phyloP scores from a whole-genome alignment of 2,329 filamentous ascomycete genomes.

The Penicillium sp. region DNA sequence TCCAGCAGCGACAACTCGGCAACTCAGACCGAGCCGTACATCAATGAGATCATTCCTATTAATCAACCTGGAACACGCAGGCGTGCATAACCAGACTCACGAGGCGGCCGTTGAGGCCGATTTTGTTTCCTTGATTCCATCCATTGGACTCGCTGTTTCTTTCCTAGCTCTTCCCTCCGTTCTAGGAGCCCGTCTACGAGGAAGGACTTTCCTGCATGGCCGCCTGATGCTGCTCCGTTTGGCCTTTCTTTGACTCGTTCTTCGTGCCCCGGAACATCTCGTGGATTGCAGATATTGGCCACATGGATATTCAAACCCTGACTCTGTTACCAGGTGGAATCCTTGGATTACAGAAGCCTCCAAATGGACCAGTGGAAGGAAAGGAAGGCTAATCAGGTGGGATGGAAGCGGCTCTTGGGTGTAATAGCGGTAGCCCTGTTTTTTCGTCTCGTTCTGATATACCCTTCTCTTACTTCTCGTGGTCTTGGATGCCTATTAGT shows the following conservation, averaged over 20 bases:
- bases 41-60: constrained; percentile 45
- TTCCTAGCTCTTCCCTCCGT: not conserved
- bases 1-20: constrained; percentile 1
- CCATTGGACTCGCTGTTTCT: not conserved
- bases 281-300: not conserved
- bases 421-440: not conserved
- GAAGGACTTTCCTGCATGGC: not conserved
- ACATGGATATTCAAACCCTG: not conserved
- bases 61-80: constrained; percentile 31
- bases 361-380: not conserved
- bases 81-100: constrained; percentile 26
- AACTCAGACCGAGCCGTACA: constrained; percentile 36
- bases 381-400: not conserved
- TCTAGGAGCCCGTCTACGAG: not conserved
- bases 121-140: not conserved
- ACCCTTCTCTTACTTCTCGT: not conserved
- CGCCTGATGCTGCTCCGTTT: not conserved
- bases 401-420: not conserved
- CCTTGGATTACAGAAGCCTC: not conserved
- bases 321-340: not conserved
- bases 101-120: constrained; percentile 24
- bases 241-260: not conserved
- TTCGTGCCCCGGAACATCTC: not conserved
- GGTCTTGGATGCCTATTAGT: not conserved
- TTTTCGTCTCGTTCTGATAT: not conserved